Percentiles rank a stretch among this genome's conserved stretches.
Conservation (phyloP, 257 asterid species). For the Nemophila menziesii region DNA sequence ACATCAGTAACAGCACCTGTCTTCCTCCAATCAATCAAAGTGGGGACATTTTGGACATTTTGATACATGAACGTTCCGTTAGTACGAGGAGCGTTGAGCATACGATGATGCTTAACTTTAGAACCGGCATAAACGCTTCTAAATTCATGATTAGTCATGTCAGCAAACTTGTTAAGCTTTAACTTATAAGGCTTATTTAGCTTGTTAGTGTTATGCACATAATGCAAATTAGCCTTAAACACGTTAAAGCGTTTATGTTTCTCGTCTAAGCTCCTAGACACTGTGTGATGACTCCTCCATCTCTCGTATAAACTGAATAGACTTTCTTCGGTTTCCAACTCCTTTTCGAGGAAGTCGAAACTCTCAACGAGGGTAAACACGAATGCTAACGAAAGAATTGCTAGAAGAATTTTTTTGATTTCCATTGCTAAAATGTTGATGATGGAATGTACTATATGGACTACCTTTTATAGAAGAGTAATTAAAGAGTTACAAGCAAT, state of each 20-base stretch:
- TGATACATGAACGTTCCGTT: conserved; percentile 46
- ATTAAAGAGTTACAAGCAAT: conserved; percentile 2
- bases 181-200: conserved; percentile 65
- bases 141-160: conserved; percentile 86
- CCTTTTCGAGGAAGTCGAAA: conserved; percentile 60
- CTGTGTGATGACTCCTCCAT: conserved; percentile 83
- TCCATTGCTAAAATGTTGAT: background rate
- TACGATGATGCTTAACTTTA: conserved; percentile 50
- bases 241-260: conserved; percentile 62
- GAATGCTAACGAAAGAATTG: conserved; percentile 30
- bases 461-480: conserved; percentile 34
- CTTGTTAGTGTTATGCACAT: conserved; percentile 52
- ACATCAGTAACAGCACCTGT: conserved; percentile 57
- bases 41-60: conserved; percentile 36
- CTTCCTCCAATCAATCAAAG: conserved; percentile 77
- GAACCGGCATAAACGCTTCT: conserved; percentile 46
- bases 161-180: conserved; percentile 72
- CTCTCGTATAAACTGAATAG: conserved; percentile 72
- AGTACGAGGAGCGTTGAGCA: conserved; percentile 30
- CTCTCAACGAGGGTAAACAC: conserved; percentile 29
- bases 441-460: conserved; percentile 10
- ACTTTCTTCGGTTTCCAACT: conserved; percentile 61
- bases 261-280: conserved; percentile 49
- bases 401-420: conserved; percentile 23
- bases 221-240: conserved; percentile 54